Conservation (phyloP, 164 flowering plant species). For the Dillenia turbinata region DNA sequence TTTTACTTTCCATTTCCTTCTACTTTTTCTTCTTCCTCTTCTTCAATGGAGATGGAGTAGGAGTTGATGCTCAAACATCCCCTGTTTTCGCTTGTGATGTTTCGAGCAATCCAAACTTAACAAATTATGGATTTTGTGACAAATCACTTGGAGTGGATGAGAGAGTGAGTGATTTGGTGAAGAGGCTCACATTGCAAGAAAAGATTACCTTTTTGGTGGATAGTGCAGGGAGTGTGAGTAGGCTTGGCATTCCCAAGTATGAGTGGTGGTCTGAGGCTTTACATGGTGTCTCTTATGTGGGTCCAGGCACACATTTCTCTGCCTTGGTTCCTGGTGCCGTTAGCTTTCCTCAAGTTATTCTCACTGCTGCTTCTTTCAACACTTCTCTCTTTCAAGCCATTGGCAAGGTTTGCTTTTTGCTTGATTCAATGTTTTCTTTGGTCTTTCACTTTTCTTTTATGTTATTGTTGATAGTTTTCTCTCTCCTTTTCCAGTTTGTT, state of each 20-base stretch:
- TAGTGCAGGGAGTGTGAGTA: slow-evolving; percentile 41
- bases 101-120: slow-evolving; percentile 33
- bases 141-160: slow-evolving; percentile 27
- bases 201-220: slow-evolving; percentile 60
- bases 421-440: neutral
- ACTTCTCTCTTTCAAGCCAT: slow-evolving; percentile 66
- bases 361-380: slow-evolving; percentile 89
- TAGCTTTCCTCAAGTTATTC: slow-evolving; percentile 84
- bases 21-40: neutral
- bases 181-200: slow-evolving; percentile 80
- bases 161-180: slow-evolving; percentile 74
- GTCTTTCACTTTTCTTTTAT: neutral
- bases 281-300: slow-evolving; percentile 86
- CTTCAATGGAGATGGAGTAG: neutral
- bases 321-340: slow-evolving; percentile 82
- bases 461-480: neutral
- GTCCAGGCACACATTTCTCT: slow-evolving; percentile 74
- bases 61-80: slow-evolving; percentile 22
- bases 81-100: slow-evolving; percentile 75
- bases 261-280: slow-evolving; percentile 99
- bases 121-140: slow-evolving; percentile 58
- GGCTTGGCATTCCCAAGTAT: slow-evolving; percentile 88
- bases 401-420: slow-evolving; percentile 62
- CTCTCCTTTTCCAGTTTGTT: too few species aligned
- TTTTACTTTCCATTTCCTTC: slow-evolving; percentile 16